Percentiles rank a stretch among this genome's conserved stretches.
phyloP scores from a whole-genome alignment of 129 eudicot genomes.

The Chrysanthemum makinoi region DNA sequence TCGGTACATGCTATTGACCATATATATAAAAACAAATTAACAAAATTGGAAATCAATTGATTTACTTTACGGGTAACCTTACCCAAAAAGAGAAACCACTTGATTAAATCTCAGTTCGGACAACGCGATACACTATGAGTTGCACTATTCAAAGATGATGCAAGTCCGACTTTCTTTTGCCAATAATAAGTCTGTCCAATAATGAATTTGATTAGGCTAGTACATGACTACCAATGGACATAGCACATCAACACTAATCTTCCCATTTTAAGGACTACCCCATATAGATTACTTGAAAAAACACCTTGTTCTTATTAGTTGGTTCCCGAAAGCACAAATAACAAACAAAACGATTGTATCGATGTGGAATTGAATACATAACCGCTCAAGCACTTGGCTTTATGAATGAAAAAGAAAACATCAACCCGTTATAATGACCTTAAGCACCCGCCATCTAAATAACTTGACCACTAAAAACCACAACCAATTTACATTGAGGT shows the following conservation, averaged over 20 bases:
- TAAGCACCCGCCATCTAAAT: slow-evolving; percentile 31
- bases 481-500: too few relatives aligned
- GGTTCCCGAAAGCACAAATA: background rate
- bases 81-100: background rate
- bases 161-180: background rate
- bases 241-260: background rate
- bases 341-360: background rate
- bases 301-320: background rate
- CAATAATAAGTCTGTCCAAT: background rate
- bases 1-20: background rate
- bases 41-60: background rate
- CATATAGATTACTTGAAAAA: background rate
- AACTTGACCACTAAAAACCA: too few relatives aligned
- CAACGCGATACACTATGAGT: background rate
- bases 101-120: background rate
- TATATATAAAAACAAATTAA: background rate
- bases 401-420: slow-evolving; percentile 2
- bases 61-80: background rate
- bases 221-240: background rate
- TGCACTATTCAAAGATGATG: slow-evolving; percentile 2
- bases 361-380: slow-evolving; percentile 64
- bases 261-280: background rate
- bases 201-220: slow-evolving; percentile 11
- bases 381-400: slow-evolving; percentile 56
- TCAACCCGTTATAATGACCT: slow-evolving; percentile 26